Evolutionary conservation across 2,329 filamentous ascomycete genomes (phyloP).

Genomic region (Eurotiales sp.): DNA sequence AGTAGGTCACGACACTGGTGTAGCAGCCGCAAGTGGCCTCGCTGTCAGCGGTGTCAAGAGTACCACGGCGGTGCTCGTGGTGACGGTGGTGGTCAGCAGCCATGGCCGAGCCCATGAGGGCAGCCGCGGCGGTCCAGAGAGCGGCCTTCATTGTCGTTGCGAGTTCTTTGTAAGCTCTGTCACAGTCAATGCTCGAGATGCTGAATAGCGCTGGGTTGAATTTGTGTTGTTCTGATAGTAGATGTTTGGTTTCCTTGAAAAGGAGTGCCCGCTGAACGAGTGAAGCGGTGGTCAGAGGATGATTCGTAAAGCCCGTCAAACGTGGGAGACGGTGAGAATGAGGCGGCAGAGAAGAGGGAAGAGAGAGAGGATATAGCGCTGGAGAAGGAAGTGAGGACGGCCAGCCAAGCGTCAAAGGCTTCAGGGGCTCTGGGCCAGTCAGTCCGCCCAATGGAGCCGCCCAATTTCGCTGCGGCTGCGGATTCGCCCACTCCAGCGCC

Average conservation of each 20-base stretch:
- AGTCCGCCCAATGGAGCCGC: neutral
- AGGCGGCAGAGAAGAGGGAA: slow-evolving; percentile 6
- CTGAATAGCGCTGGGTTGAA: slow-evolving; percentile 1
- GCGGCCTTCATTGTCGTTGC: slow-evolving; percentile 67
- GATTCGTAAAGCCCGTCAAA: slow-evolving; percentile 14
- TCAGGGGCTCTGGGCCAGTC: slow-evolving; percentile 3
- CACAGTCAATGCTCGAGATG: slow-evolving; percentile 15
- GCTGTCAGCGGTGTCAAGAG: slow-evolving; percentile 13
- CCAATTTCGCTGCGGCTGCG: neutral
- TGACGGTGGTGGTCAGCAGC: slow-evolving; percentile 51
- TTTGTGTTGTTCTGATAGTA: neutral
- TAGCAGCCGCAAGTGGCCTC: slow-evolving; percentile 62
- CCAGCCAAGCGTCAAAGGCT: neutral
- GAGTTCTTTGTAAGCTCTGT: slow-evolving; percentile 12
- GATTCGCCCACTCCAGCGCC: slow-evolving; percentile 8
- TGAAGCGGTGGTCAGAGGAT: slow-evolving; percentile 31
- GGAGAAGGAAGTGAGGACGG: neutral
- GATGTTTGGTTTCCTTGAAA: slow-evolving; percentile 10
- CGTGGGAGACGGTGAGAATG: slow-evolving; percentile 12
- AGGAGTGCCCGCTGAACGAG: slow-evolving; percentile 79
- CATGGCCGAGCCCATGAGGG: slow-evolving; percentile 48
- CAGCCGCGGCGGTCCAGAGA: slow-evolving; percentile 59
- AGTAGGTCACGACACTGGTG: slow-evolving; percentile 69
- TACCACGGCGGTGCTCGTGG: slow-evolving; percentile 43
- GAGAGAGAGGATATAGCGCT: slow-evolving; percentile 3